Conservation (phyloP, 2,329 filamentous ascomycete genomes). For the Nothophoma quercina region DNA sequence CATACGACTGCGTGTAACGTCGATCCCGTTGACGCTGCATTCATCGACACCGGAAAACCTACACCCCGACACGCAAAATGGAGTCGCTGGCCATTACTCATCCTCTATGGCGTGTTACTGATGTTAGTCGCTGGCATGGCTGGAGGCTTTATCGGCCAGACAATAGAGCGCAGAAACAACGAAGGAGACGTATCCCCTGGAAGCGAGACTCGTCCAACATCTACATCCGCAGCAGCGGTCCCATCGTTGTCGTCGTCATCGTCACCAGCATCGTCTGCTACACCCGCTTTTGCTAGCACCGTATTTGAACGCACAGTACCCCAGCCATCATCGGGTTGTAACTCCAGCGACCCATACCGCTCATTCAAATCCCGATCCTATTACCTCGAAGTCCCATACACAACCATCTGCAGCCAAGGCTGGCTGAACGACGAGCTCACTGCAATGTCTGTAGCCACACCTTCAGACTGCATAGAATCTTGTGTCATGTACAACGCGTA, state of each 20-base stretch:
- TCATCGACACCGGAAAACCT: neutral
- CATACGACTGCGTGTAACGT: neutral
- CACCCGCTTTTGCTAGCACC: neutral
- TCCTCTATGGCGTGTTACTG: constrained; percentile 9
- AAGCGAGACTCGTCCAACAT: neutral
- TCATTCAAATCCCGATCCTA: constrained; percentile 4
- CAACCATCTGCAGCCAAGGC: constrained; percentile 6
- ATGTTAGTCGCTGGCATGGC: constrained; percentile 12
- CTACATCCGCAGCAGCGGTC: neutral
- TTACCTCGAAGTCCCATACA: neutral
- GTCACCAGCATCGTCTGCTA: neutral
- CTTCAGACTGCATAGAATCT: constrained; percentile 18
- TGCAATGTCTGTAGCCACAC: neutral
- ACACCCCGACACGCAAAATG: neutral
- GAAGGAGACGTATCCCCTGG: neutral
- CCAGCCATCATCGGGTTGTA: constrained; percentile 8
- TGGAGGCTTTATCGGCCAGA: constrained; percentile 19
- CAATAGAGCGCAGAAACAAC: constrained; percentile 3
- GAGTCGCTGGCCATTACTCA: neutral
- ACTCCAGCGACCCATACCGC: neutral
- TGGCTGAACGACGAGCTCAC: neutral
- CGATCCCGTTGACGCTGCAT: neutral
- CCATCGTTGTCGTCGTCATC: neutral
- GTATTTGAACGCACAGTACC: constrained; percentile 3
- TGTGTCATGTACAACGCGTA: constrained; percentile 16